These are phyloP conservation scores for Aureobasidium subglaciale DNA, from an alignment of 2,329 filamentous ascomycete species.

Conservation along the genomic window DNA sequence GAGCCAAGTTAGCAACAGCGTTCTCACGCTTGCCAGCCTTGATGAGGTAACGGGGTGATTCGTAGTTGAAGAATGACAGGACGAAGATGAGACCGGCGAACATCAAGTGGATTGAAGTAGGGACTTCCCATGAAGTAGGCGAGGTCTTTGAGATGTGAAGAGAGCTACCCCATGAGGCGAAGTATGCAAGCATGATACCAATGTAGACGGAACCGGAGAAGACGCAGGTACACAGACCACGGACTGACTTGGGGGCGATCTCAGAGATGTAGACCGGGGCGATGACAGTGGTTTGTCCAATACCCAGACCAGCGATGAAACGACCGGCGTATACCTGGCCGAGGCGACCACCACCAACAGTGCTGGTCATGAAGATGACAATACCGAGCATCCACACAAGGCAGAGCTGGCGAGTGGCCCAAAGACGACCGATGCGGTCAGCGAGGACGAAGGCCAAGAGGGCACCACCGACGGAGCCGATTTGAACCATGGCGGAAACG, in stretches of 20 bases:
- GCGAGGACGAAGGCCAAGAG: conserved; percentile 51
- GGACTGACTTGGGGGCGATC: conserved; percentile 52
- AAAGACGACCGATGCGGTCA: conserved; percentile 36
- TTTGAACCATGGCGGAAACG: conserved; percentile 72
- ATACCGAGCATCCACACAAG: conserved; percentile 36
- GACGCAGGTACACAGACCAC: conserved; percentile 62
- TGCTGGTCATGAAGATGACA: conserved; percentile 32
- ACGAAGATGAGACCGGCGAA: conserved; percentile 65
- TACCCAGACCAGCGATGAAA: conserved; percentile 36
- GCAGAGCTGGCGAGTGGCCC: conserved; percentile 37
- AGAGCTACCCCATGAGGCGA: conserved; percentile 51
- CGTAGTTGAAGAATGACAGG: conserved; percentile 54
- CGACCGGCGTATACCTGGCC: conserved; percentile 32
- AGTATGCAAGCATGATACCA: conserved; percentile 68
- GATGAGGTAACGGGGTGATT: conserved; percentile 61
- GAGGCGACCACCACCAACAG: conserved; percentile 27
- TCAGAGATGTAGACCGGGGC: conserved; percentile 53
- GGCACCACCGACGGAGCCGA: conserved; percentile 65
- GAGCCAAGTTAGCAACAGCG: conserved; percentile 48
- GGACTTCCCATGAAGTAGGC: conserved; percentile 49
- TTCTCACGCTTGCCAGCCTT: conserved; percentile 59
- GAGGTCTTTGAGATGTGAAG: conserved; percentile 40
- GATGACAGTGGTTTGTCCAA: conserved; percentile 25
- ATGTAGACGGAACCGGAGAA: conserved; percentile 66
- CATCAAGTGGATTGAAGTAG: conserved; percentile 68